Evolutionary conservation across 768 basidiomycete genomes (phyloP), one percentile per base, ranked within the genome.

Genomic region (Boletus subparvulus): DNA sequence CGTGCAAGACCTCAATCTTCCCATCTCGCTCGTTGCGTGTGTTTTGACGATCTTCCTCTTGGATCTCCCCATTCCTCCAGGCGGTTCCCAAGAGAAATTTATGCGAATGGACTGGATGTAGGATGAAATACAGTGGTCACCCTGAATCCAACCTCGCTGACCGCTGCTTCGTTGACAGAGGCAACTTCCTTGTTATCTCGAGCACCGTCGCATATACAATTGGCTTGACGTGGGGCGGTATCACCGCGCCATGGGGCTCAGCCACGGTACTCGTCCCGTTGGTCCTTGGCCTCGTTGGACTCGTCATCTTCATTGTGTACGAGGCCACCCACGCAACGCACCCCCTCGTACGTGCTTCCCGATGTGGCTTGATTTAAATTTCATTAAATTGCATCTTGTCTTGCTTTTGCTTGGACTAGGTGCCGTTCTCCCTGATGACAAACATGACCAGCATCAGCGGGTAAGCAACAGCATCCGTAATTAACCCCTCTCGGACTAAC

Each of bases 231-330:
- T 39, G 39, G 39, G 39, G 39, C 9, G n/a, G 39, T n/a, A 39
- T 39, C 39, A 39, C 39, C 8, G 39, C 39, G 17, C 37, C 39
- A n/a, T 39, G 39, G 36, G 36, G 16, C 17, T 39, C 17, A 0
- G 65, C 63, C 11, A 59, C 61, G 1, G 71, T 80, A 8, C 64
- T 82, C 21, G 69, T 71, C 3, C 79, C 80, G 0, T 67, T 21
- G 21, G 21, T 21, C 83, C 32, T 80, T 35, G 82, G 82, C 0
- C 2, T 75, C 10, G 32, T 32, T 11, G 32, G 32, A 2, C 11
- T 32, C 32, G 32, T 10, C 10, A 12, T 16, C 36, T 81, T 78
- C 58, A 24, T 82, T 6, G 26, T 69, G 7, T 77, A 78, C 58
- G 81, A 83, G 60, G 62, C 56, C 0, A 54, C 26, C 1, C 40